Evolutionary conservation across 768 basidiomycete species (phyloP).

Genomic region (Russula brevipes): DNA sequence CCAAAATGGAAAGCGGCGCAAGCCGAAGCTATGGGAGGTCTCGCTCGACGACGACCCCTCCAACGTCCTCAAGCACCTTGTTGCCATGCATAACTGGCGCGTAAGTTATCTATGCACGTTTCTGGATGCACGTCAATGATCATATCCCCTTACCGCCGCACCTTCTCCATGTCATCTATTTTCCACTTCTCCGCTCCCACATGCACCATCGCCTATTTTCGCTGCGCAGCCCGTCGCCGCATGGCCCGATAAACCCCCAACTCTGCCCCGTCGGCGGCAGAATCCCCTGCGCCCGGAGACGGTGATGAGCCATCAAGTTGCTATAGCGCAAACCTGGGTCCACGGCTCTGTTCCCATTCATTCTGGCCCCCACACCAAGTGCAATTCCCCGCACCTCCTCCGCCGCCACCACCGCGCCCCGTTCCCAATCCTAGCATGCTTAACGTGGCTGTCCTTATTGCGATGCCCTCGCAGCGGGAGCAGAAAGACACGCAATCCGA

Average conservation of each 20-base stretch:
- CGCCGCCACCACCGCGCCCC: neutral
- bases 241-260: conserved; percentile 6
- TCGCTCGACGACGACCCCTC: conserved; percentile 6
- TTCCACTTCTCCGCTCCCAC: neutral
- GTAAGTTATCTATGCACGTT: conserved; percentile 1
- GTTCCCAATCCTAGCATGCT: neutral
- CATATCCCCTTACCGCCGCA: no score
- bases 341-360: neutral
- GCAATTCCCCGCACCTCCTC: neutral
- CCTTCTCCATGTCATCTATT: no score
- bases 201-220: neutral
- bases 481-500: neutral
- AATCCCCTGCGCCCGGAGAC: neutral
- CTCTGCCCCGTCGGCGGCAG: neutral
- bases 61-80: neutral
- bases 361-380: neutral
- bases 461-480: conserved; percentile 16
- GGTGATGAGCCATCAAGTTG: neutral
- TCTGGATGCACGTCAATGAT: neutral
- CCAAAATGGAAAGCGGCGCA: neutral
- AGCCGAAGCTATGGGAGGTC: conserved; percentile 18
- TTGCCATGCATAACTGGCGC: conserved; percentile 2
- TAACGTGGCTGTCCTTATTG: conserved; percentile 20
- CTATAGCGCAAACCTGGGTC: conserved; percentile 10
- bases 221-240: conserved; percentile 16